Evolutionary conservation across 179 eudicot species (phyloP).

Genomic region (Drosera spatulata): DNA sequence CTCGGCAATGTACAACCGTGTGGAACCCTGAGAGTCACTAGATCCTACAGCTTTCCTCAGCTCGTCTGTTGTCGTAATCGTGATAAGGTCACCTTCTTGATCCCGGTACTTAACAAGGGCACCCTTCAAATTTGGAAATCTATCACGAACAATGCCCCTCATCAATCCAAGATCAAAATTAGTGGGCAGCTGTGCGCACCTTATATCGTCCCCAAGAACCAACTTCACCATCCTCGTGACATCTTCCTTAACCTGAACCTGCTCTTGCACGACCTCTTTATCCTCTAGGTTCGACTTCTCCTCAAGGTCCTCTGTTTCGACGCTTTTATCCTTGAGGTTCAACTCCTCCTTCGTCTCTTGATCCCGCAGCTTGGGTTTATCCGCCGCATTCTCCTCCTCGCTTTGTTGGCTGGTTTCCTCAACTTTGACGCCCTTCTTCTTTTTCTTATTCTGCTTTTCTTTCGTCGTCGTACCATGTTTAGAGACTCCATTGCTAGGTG

Average conservation of each 20-base stretch:
- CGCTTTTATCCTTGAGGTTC: too few species aligned
- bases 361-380: too few species aligned
- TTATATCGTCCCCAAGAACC: conserved; percentile 76
- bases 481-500: too few species aligned
- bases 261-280: conserved; percentile 71
- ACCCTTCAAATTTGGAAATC: conserved; percentile 66
- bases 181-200: conserved; percentile 63
- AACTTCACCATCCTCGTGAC: conserved; percentile 58
- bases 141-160: conserved; percentile 62
- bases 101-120: conserved; percentile 75
- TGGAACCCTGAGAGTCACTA: conserved; percentile 40
- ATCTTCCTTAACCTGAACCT: conserved; percentile 42
- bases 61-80: conserved; percentile 70
- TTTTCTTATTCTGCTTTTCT: conserved; percentile 3
- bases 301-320: conserved; percentile 12
- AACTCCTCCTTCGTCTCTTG: too few species aligned
- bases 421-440: conserved; percentile 23
- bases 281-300: conserved; percentile 48
- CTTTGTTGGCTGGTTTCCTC: conserved; percentile 2
- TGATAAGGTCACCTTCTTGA: conserved; percentile 79
- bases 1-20: conserved; percentile 65
- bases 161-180: conserved; percentile 41
- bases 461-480: too few species aligned
- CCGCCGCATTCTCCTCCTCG: neutral
- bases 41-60: conserved; percentile 68